Evolutionary conservation across 176 grass and related monocot genomes (phyloP), one percentile per base, ranked within the genome.

Genomic region (Ensete glaucum): DNA sequence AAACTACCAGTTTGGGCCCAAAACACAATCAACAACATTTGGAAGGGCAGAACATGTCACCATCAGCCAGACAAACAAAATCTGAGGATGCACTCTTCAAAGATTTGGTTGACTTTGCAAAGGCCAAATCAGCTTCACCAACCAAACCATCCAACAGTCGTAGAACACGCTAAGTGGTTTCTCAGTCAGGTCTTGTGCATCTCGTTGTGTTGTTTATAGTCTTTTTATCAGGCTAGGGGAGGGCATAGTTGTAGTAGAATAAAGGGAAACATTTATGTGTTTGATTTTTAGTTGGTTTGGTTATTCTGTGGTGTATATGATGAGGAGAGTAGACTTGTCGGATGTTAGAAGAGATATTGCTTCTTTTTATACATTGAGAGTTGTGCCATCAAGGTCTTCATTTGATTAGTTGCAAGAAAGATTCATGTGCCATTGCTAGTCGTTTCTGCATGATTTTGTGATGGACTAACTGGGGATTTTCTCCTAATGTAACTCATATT

Each of bases 101-200:
- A 87, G 93, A 97, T 23, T 81, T 97, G 27, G 88, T 97, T 0
- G 93, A 97, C 81, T 87, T 97, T 57, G 93, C 88, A 2, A 97
- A 81, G 71, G 80, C 83, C 19, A 93, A 93, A 0, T 92, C 89
- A 9, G 90, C 93, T 65, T 81, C 87, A 1, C 86, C 77, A 43
- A 49, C 83, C 29, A 97, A 90, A 60, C 85, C 88, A 62, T 73
- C 88, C 52, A 84, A 83, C 67, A 93, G 90, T 73, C 85, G 90
- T 64, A 63, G 90, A 85, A 97, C 93, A 54, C 93, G 88, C 76
- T 97, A 80, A 97, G 43, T 13, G 34, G 25, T 74, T 56, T 74
- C 19, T 48, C 22, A 19, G 12, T 14, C 19, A 74, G 20, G 16
- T 53, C 11, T 56, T 25, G 22, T 57, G 23, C 24, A 14, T 74